phyloP scores from a whole-genome alignment of 2,329 filamentous ascomycete species.

The Paraphoma sp. region DNA sequence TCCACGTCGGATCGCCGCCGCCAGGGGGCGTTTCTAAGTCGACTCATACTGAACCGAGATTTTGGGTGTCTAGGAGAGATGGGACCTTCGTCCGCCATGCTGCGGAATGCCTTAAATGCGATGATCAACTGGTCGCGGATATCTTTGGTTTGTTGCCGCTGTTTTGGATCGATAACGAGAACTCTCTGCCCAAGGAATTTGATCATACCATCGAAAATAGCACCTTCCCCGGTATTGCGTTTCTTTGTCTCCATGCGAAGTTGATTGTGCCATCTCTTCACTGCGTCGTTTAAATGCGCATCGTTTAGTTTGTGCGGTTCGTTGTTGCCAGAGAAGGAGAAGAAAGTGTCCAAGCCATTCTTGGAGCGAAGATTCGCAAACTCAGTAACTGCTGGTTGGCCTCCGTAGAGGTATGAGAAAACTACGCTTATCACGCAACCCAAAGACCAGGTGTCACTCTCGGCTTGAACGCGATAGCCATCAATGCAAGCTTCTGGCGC shows the following conservation, averaged over 20 bases:
- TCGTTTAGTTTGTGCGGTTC: not conserved
- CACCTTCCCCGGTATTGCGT: not conserved
- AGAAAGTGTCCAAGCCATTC: conserved; percentile 1
- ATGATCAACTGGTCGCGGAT: not conserved
- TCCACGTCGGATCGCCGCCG: not conserved
- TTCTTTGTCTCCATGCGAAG: conserved; percentile 1
- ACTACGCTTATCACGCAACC: conserved; percentile 51
- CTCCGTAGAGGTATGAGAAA: conserved; percentile 47
- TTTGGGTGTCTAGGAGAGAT: not conserved
- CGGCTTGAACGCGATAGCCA: conserved; percentile 12
- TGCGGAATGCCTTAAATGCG: not conserved
- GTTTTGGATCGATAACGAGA: conserved; percentile 4
- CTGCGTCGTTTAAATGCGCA: conserved; percentile 1
- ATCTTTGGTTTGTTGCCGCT: not conserved
- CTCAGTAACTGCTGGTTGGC: conserved; percentile 11
- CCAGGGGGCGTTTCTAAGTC: not conserved
- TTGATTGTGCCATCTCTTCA: conserved; percentile 4
- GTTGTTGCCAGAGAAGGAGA: not conserved
- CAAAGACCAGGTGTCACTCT: conserved; percentile 52
- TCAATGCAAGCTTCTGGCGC: conserved; percentile 49
- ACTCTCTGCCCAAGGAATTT: conserved; percentile 1
- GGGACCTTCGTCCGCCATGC: not conserved
- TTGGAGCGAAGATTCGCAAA: not conserved
- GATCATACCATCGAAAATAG: conserved; percentile 1
- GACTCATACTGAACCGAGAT: not conserved